Percentiles rank a stretch among this genome's conserved stretches.
Conservation (phyloP, 345 rosid species). For the Capsella bursapastoris region DNA sequence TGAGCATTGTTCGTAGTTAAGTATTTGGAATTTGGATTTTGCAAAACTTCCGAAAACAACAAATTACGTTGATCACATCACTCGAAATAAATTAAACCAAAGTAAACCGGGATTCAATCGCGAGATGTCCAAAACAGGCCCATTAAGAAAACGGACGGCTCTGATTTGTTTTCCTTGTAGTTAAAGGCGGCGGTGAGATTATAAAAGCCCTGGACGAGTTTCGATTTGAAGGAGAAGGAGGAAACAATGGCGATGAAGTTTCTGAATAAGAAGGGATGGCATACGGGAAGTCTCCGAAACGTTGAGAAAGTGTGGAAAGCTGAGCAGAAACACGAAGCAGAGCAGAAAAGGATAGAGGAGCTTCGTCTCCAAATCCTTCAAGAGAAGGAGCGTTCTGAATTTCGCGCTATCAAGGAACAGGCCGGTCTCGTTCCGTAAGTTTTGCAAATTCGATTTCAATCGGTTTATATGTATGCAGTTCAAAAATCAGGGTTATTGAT, state of each 20-base stretch:
- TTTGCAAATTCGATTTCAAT: neutral
- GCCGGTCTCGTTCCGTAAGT: slow-evolving; percentile 82
- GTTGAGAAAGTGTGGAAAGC: slow-evolving; percentile 97
- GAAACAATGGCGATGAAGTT: slow-evolving; percentile 82
- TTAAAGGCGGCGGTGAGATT: slow-evolving; percentile 3
- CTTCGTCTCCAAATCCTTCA: slow-evolving; percentile 88
- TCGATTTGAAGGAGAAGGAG: neutral
- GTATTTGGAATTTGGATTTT: neutral
- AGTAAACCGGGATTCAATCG: slow-evolving; percentile 4
- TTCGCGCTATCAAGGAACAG: slow-evolving; percentile 71
- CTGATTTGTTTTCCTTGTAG: neutral
- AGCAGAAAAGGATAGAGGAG: slow-evolving; percentile 92
- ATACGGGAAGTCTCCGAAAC: slow-evolving; percentile 90
- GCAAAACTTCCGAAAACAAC: neutral
- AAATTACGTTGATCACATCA: neutral
- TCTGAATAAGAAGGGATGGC: slow-evolving; percentile 99
- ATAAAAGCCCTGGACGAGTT: slow-evolving; percentile 14
- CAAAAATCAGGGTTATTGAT: slow-evolving; percentile 22
- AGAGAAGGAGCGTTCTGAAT: slow-evolving; percentile 79
- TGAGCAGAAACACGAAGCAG: slow-evolving; percentile 91
- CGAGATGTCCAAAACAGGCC: neutral
- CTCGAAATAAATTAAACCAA: neutral
- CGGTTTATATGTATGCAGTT: neutral
- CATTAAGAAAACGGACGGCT: slow-evolving; percentile 9
- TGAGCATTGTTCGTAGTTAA: neutral